These are phyloP conservation scores for Leucosporidium scottii DNA, from an alignment of 768 basidiomycete species.

Conservation along the genomic window DNA sequence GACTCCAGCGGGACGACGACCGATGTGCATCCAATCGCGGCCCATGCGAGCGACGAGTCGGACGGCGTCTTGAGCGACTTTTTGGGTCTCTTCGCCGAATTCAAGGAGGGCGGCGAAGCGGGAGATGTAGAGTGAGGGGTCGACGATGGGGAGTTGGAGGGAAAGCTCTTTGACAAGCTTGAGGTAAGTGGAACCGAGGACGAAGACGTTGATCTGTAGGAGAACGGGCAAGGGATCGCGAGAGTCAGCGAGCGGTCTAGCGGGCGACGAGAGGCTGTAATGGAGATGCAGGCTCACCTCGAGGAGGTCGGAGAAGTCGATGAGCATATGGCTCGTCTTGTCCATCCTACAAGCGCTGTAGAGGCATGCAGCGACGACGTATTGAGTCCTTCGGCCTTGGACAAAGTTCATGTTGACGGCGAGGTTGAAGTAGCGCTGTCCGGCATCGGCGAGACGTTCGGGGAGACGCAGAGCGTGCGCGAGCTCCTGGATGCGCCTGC, in stretches of 20 bases:
- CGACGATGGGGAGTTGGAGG: slow-evolving; percentile 76
- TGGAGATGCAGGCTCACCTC: slow-evolving; percentile 51
- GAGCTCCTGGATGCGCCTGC: slow-evolving; percentile 72
- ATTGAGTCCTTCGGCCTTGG: slow-evolving; percentile 82
- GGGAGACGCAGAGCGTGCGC: slow-evolving; percentile 69
- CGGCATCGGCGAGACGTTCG: slow-evolving; percentile 70
- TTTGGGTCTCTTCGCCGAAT: slow-evolving; percentile 88
- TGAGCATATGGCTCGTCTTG: slow-evolving; percentile 94
- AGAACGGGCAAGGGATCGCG: not conserved
- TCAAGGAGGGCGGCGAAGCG: slow-evolving; percentile 91
- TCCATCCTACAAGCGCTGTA: slow-evolving; percentile 89
- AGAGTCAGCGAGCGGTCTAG: slow-evolving; percentile 2
- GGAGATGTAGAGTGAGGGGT: slow-evolving; percentile 93
- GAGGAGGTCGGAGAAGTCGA: slow-evolving; percentile 95
- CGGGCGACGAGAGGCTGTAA: not conserved
- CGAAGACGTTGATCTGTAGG: slow-evolving; percentile 86
- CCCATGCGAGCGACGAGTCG: slow-evolving; percentile 90
- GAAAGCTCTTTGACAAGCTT: slow-evolving; percentile 84
- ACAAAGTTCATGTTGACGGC: slow-evolving; percentile 91
- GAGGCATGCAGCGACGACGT: slow-evolving; percentile 91
- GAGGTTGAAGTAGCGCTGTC: slow-evolving; percentile 80
- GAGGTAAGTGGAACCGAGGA: slow-evolving; percentile 90
- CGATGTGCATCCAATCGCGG: slow-evolving; percentile 94
- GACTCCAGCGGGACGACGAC: slow-evolving; percentile 90
- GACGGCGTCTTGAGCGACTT: slow-evolving; percentile 85